These are phyloP conservation scores for Lathyrus oleraceus DNA, from an alignment of 306 rosid genomes.

Conservation along the genomic window DNA sequence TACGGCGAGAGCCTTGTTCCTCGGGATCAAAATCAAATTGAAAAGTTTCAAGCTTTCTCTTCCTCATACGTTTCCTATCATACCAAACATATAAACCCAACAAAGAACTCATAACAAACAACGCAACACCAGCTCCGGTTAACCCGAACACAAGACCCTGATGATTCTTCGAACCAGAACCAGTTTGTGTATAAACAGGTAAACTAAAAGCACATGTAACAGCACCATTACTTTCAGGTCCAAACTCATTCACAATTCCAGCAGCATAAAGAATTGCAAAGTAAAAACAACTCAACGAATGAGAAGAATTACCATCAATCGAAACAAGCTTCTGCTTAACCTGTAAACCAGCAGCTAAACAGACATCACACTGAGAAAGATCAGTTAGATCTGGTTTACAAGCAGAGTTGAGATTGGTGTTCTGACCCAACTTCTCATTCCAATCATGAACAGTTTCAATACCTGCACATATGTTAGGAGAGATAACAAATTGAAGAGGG, in stretches of 20 bases:
- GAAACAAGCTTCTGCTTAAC: constrained; percentile 39
- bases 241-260: constrained; percentile 73
- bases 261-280: constrained; percentile 77
- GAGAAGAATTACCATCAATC: constrained; percentile 67
- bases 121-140: constrained; percentile 71
- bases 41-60: constrained; percentile 34
- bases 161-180: constrained; percentile 44
- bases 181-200: constrained; percentile 40
- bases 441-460: constrained; percentile 60
- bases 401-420: constrained; percentile 47
- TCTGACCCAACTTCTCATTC: constrained; percentile 49
- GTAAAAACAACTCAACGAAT: constrained; percentile 55
- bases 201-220: constrained; percentile 59
- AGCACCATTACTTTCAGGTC: constrained; percentile 74
- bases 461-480: constrained; percentile 59
- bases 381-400: constrained; percentile 64
- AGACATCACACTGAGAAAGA: constrained; percentile 58
- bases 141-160: constrained; percentile 71
- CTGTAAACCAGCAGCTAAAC: constrained; percentile 56
- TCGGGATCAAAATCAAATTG: constrained; percentile 55
- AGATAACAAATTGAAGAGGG: constrained; percentile 64
- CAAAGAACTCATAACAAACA: constrained; percentile 55
- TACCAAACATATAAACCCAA: constrained; percentile 69
- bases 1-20: constrained; percentile 65
- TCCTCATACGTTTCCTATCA: constrained; percentile 54